phyloP scores from a whole-genome alignment of 1,284 basidiomycete genomes.

The Ustilago shanxiensis region DNA sequence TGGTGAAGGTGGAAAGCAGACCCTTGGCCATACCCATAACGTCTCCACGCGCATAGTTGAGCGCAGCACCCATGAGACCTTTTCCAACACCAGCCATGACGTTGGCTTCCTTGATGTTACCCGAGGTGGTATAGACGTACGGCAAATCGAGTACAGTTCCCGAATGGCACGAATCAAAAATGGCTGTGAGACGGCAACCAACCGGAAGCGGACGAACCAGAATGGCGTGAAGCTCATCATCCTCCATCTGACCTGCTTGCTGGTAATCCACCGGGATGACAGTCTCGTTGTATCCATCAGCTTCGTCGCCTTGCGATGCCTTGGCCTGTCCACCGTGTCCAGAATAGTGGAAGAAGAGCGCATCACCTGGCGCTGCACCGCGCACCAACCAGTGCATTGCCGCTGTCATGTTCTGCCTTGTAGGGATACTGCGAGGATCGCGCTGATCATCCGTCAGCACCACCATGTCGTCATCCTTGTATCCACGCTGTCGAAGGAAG shows the following conservation, averaged over 20 bases:
- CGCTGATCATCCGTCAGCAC: constrained; percentile 65
- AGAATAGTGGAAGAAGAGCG: constrained; percentile 69
- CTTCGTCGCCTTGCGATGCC: constrained; percentile 67
- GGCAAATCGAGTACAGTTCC: constrained; percentile 69
- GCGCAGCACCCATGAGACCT: constrained; percentile 73
- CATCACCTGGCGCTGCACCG: constrained; percentile 65
- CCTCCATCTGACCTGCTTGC: constrained; percentile 66
- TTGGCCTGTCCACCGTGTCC: constrained; percentile 70
- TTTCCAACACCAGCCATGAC: constrained; percentile 66
- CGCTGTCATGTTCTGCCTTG: constrained; percentile 68
- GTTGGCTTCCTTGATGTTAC: constrained; percentile 92
- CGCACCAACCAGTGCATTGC: constrained; percentile 70
- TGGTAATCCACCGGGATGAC: constrained; percentile 69
- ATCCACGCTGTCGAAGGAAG: constrained; percentile 67
- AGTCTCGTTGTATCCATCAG: constrained; percentile 70
- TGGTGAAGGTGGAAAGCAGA: constrained; percentile 71
- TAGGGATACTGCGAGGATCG: constrained; percentile 66
- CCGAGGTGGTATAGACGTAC: constrained; percentile 83
- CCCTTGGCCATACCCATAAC: constrained; percentile 75
- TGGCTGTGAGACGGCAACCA: constrained; percentile 43
- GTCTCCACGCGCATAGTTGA: constrained; percentile 82
- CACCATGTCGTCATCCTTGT: constrained; percentile 69
- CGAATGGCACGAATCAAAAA: constrained; percentile 68
- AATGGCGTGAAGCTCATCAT: constrained; percentile 69
- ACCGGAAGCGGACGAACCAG: constrained; percentile 67